A percentile compares a stretch with the other conserved stretches of the same genome.
Evolutionary conservation across 192 early-diverging fungal genomes (phyloP).

Genomic region (Backusella macrospora): DNA sequence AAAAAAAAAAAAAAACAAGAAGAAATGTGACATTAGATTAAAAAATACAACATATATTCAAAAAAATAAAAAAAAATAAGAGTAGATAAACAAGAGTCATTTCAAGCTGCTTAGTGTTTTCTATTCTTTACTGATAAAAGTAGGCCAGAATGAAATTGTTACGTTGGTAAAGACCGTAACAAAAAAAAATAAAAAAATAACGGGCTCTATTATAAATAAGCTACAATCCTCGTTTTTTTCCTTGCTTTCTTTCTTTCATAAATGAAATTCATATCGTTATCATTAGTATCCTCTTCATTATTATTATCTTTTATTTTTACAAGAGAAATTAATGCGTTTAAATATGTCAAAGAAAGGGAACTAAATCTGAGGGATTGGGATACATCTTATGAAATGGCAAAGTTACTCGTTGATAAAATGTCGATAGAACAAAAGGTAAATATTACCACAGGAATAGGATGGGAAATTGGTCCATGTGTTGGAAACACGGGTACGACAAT

Average conservation of each 20-base stretch:
- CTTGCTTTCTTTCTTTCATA: not conserved
- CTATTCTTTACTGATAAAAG: too few relatives aligned
- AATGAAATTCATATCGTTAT: not conserved
- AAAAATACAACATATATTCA: too few relatives aligned
- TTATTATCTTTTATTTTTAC: not conserved
- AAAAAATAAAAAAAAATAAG: too few relatives aligned
- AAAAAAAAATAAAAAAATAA: not conserved
- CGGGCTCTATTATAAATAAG: not conserved
- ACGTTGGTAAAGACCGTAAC: too few relatives aligned
- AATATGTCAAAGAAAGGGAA: not conserved
- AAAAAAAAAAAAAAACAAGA: too few relatives aligned
- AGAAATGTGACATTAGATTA: too few relatives aligned
- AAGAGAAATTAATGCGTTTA: not conserved
- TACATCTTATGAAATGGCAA: conserved; percentile 27
- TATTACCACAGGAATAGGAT: conserved; percentile 55
- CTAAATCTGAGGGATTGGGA: conserved; percentile 20
- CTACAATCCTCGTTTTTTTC: not conserved
- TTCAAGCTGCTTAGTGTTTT: too few relatives aligned
- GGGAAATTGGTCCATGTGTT: conserved; percentile 43
- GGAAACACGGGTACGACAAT: conserved; percentile 49
- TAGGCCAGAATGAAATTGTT: too few relatives aligned
- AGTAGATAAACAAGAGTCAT: too few relatives aligned
- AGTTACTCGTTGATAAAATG: conserved; percentile 40
- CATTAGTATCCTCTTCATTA: not conserved
- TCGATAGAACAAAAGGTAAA: conserved; percentile 50